These are phyloP conservation scores for Pyrrhoderma noxium DNA, from an alignment of 1,284 basidiomycete genomes.

Conservation along the genomic window DNA sequence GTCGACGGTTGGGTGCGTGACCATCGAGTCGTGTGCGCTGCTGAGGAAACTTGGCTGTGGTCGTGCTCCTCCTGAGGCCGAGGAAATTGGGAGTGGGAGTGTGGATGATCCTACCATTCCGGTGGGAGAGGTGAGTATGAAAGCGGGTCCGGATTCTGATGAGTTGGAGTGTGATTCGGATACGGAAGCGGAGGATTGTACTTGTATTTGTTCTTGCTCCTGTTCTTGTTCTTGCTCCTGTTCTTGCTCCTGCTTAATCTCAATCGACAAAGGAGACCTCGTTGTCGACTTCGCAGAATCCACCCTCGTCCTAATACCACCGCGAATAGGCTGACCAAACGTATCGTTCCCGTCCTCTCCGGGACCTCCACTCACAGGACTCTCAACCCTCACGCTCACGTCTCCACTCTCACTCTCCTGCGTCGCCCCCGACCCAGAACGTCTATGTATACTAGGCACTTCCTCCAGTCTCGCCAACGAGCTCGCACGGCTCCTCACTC, in stretches of 20 bases:
- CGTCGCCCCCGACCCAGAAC: neutral
- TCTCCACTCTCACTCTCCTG: neutral
- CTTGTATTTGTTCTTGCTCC: neutral
- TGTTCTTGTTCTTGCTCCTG: neutral
- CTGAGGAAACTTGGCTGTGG: conserved; percentile 13
- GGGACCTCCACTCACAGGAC: neutral
- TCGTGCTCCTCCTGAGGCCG: conserved; percentile 6
- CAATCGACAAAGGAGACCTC: neutral
- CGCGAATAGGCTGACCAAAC: conserved; percentile 12
- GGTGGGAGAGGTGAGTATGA: conserved; percentile 7
- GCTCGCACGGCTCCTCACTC: conserved; percentile 4
- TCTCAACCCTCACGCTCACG: neutral
- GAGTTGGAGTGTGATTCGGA: neutral
- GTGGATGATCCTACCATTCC: neutral
- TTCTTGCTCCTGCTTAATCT: neutral
- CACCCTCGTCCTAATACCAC: conserved; percentile 3
- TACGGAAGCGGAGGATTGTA: neutral
- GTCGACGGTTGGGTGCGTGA: conserved; percentile 10
- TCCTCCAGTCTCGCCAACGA: conserved; percentile 10
- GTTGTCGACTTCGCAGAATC: neutral
- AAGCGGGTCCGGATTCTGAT: neutral
- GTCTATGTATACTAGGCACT: conserved; percentile 7
- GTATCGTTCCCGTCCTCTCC: conserved; percentile 8
- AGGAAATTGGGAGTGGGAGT: neutral
- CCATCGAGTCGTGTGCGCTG: conserved; percentile 13